Evolutionary conservation across 2,329 filamentous ascomycete genomes (phyloP).

Genomic region (Colletotrichum sp.): DNA sequence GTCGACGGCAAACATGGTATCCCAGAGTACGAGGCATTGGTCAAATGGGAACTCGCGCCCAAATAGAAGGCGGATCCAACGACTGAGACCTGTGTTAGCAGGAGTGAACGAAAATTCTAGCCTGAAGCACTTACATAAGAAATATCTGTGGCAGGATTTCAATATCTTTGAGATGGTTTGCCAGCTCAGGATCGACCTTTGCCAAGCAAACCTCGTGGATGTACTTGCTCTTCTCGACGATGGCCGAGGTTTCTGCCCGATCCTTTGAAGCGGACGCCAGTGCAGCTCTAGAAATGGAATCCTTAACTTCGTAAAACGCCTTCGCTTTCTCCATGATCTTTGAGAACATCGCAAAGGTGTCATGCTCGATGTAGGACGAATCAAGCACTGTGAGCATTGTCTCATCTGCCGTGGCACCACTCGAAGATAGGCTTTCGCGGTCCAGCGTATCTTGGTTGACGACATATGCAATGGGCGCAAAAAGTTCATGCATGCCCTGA

Average conservation of each 20-base stretch:
- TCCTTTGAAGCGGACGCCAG: conserved; percentile 24
- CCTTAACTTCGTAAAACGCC: conserved; percentile 80
- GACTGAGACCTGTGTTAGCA: conserved; percentile 50
- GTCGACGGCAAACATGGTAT: conserved; percentile 87
- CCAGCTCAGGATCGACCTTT: conserved; percentile 82
- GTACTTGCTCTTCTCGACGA: conserved; percentile 83
- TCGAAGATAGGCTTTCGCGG: conserved; percentile 35
- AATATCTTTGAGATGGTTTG: conserved; percentile 78
- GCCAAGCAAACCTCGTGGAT: conserved; percentile 86
- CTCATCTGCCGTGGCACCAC: conserved; percentile 46
- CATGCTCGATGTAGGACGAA: conserved; percentile 80
- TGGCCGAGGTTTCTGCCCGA: conserved; percentile 60
- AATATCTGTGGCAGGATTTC: conserved; percentile 98
- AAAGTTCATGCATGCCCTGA: conserved; percentile 98
- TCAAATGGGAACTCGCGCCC: conserved; percentile 92
- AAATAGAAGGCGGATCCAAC: conserved; percentile 93
- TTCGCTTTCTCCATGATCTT: conserved; percentile 88
- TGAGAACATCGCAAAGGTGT: conserved; percentile 86
- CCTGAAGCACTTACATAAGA: conserved; percentile 69
- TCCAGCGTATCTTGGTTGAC: conserved; percentile 83
- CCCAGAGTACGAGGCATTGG: conserved; percentile 86
- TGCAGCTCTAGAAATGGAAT: conserved; percentile 31
- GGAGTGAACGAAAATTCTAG: not conserved
- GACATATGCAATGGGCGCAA: conserved; percentile 88
- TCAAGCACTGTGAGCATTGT: conserved; percentile 73